Percentiles rank a stretch among this genome's conserved stretches.
Conservation (phyloP, 1,139 yeast species). For the Geotrichum candidum region DNA sequence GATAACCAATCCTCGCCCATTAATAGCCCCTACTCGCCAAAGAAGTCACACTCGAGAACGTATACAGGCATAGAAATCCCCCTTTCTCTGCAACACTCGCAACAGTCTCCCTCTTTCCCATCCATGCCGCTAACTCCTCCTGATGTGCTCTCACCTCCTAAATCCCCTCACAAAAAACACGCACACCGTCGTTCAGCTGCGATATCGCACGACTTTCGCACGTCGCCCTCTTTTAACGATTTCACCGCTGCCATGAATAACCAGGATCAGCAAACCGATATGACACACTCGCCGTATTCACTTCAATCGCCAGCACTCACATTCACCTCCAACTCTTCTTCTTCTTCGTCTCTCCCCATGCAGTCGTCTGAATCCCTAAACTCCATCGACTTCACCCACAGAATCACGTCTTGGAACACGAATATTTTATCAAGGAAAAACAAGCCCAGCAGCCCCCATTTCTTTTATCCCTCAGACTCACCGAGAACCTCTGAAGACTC, state of each 20-base stretch:
- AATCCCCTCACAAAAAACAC: slow-evolving; percentile 21
- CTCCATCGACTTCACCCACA: background rate
- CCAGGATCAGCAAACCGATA: background rate
- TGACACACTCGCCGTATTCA: slow-evolving; percentile 12
- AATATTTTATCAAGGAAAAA: slow-evolving; percentile 8
- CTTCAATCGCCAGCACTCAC: slow-evolving; percentile 23
- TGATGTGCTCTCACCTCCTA: background rate
- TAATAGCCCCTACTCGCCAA: background rate
- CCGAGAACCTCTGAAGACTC: slow-evolving; percentile 15
- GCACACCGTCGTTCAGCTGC: slow-evolving; percentile 36
- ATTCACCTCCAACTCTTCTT: slow-evolving; percentile 22
- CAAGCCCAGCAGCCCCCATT: background rate
- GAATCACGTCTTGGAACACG: slow-evolving; percentile 25
- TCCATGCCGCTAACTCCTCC: background rate
- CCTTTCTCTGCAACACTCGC: background rate
- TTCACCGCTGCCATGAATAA: slow-evolving; percentile 2
- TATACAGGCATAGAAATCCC: slow-evolving; percentile 16
- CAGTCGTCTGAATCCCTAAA: slow-evolving; percentile 14
- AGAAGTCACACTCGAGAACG: slow-evolving; percentile 2
- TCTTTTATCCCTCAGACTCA: slow-evolving; percentile 3
- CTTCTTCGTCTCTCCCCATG: slow-evolving; percentile 18
- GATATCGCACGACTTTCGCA: slow-evolving; percentile 26
- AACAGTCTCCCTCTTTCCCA: background rate
- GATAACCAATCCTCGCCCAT: background rate
- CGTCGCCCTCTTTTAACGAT: slow-evolving; percentile 3